These are phyloP conservation scores for Verbascum thapsus DNA, from an alignment of 257 asterid genomes.

Conservation along the genomic window DNA sequence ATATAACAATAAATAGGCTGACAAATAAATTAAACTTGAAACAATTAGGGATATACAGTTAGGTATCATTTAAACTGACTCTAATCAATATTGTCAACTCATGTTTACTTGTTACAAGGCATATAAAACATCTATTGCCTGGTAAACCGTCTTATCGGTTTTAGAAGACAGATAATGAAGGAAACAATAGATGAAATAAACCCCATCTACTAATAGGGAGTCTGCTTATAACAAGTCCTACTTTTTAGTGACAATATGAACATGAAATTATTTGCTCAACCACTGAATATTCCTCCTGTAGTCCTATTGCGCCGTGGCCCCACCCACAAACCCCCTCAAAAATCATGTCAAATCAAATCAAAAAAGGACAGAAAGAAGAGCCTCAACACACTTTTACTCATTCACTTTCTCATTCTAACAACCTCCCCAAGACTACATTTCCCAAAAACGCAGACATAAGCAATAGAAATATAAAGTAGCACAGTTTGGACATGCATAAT, in stretches of 20 bases:
- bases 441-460: not conserved
- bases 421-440: not conserved
- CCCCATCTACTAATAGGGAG: not conserved
- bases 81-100: not conserved
- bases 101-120: conserved; percentile 14
- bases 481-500: conserved; percentile 2
- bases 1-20: conserved; percentile 2
- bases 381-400: no score
- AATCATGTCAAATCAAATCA: not conserved
- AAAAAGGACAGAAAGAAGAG: not conserved
- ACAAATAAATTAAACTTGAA: not conserved
- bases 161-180: not conserved
- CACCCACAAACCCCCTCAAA: not conserved
- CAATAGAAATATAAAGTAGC: no score
- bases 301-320: no score
- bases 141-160: not conserved
- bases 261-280: no score
- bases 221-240: not conserved
- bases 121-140: conserved; percentile 4
- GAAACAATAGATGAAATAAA: not conserved
- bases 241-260: not conserved
- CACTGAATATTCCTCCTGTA: no score
- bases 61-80: not conserved
- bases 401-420: not conserved
- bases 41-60: not conserved